Percentiles rank a stretch among this genome's conserved stretches.
Evolutionary conservation across 2,329 filamentous ascomycete genomes (phyloP).

Genomic region (Diplocarpon rosae): DNA sequence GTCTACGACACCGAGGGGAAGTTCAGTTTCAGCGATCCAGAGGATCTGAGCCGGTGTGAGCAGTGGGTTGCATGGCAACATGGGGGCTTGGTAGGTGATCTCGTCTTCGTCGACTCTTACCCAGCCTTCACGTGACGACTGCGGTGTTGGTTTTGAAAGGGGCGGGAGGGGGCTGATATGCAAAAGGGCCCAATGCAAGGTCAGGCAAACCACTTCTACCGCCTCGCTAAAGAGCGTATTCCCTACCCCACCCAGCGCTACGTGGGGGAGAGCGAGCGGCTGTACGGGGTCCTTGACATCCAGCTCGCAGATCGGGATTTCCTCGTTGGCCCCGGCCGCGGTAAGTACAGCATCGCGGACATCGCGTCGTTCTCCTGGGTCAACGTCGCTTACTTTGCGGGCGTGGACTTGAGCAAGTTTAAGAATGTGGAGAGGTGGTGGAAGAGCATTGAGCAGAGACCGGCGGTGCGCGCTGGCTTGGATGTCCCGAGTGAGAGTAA

Average conservation of each 20-base stretch:
- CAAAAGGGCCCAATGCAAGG: constrained; percentile 60
- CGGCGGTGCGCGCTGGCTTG: constrained; percentile 52
- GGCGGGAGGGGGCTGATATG: too few relatives aligned
- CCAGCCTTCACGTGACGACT: too few relatives aligned
- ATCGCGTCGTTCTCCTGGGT: constrained; percentile 65
- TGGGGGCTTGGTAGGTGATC: constrained; percentile 15
- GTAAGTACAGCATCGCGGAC: constrained; percentile 57
- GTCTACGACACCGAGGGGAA: constrained; percentile 60
- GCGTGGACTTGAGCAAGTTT: constrained; percentile 54
- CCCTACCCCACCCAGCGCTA: constrained; percentile 64
- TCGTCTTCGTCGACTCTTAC: not conserved
- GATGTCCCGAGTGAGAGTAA: constrained; percentile 42
- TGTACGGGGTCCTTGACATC: constrained; percentile 62
- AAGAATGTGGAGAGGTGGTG: constrained; percentile 58
- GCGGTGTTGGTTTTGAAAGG: too few relatives aligned
- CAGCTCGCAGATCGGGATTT: constrained; percentile 45
- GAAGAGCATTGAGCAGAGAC: constrained; percentile 45
- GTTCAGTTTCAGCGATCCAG: constrained; percentile 47
- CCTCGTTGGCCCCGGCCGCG: constrained; percentile 40
- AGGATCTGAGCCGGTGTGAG: constrained; percentile 36
- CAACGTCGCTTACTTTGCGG: constrained; percentile 44
- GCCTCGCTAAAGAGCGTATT: constrained; percentile 57
- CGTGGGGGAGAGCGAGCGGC: constrained; percentile 60
- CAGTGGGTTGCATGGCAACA: constrained; percentile 57
- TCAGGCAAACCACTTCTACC: constrained; percentile 64